phyloP scores from a whole-genome alignment of 2,329 filamentous ascomycete species.

The Didymella exigua region DNA sequence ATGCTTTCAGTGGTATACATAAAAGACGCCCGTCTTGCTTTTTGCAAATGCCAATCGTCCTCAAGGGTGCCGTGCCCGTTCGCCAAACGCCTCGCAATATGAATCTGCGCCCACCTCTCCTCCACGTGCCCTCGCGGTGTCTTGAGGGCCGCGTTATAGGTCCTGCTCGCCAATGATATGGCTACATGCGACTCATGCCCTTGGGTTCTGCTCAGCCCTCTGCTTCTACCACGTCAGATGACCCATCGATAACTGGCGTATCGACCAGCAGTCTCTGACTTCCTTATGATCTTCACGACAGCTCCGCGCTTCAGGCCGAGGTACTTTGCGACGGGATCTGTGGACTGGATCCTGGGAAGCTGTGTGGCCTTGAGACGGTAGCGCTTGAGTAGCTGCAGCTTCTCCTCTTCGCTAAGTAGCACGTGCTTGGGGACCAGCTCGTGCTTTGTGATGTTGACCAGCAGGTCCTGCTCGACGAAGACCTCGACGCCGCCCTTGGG shows the following conservation, averaged over 20 bases:
- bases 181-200: not conserved
- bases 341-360: slow-evolving; percentile 86
- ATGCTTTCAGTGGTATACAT: slow-evolving; percentile 19
- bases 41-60: slow-evolving; percentile 21
- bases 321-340: slow-evolving; percentile 92
- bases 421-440: slow-evolving; percentile 95
- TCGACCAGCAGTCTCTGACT: slow-evolving; percentile 90
- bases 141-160: not conserved
- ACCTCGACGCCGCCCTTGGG: slow-evolving; percentile 91
- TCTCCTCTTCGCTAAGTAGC: slow-evolving; percentile 87
- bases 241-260: slow-evolving; percentile 92
- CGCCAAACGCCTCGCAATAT: slow-evolving; percentile 42
- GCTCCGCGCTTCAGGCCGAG: slow-evolving; percentile 87
- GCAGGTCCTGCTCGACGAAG: slow-evolving; percentile 92
- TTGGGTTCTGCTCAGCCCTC: not conserved
- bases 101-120: slow-evolving; percentile 19
- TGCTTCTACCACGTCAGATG: slow-evolving; percentile 40
- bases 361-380: slow-evolving; percentile 98
- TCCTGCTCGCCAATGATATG: not conserved
- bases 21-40: slow-evolving; percentile 8
- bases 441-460: slow-evolving; percentile 98
- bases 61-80: slow-evolving; percentile 21
- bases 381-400: slow-evolving; percentile 79
- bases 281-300: slow-evolving; percentile 97
- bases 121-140: not conserved